Base-by-base conservation (phyloP, 805 yeast species). In the Metschnikowia hibisci region DNA sequence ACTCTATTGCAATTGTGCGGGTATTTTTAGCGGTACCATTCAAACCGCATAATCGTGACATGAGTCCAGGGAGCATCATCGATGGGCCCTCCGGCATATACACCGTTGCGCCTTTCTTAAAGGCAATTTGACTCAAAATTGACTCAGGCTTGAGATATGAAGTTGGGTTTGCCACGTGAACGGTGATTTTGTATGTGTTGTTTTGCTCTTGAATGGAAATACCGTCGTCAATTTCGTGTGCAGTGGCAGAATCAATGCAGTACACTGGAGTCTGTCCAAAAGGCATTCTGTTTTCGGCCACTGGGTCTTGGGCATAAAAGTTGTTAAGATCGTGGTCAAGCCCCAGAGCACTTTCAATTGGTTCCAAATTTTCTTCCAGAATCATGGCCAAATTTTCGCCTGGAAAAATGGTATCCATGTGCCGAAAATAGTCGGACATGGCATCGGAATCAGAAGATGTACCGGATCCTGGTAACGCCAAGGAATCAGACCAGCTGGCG, bases 161-260 rank as follows among this genome's bases (percentile, higher is more conserved):
- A 0, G 87, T 71, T 0, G 97, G 97, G 60, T 91, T 89, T 1
- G 98, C 97, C 48, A 91, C 78, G 60, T 85, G 96, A 2, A 88
- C 72, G 25, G 82, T 76, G 4, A 90, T 51, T 8, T 68, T 64
- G 51, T 66, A 77, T 3, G 41, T 40, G 22, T 50, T 48, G 23
- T 53, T 54, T 3, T 57, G 41, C 3, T 47, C 49, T 34, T 67
- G 67, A 14, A 91, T 67, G 1, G 96, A 79, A 22, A 91, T 72
- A 36, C 97, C 99, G 63, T 91, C 99, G 62, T 91, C 99, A 46
- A 93, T 84, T 61, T 93, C 98, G 52, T 84, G 83, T 0, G 98
- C 96, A 32, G 73, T 73, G 3, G 69, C 77, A 3, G 83, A 73
- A 63, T 93, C 99, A 45, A 91, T 87, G 63, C 97, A 89, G 59